phyloP scores from a whole-genome alignment of 73 alveolate genomes.

The Paramecium sonneborni region DNA sequence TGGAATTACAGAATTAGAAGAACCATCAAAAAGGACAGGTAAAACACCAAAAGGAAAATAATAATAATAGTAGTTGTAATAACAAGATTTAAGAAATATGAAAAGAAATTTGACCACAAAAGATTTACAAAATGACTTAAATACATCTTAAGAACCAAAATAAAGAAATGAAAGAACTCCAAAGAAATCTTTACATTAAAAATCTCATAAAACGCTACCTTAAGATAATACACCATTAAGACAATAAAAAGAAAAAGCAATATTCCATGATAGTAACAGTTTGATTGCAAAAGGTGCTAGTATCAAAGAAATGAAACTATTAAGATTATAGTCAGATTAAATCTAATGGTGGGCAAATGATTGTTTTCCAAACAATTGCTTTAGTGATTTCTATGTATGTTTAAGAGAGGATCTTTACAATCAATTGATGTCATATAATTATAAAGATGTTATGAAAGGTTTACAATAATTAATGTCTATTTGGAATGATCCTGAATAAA shows the following conservation, averaged over 20 bases:
- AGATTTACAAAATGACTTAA: conserved; percentile 5
- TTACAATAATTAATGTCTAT: not conserved
- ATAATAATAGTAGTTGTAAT: not conserved
- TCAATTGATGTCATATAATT: not conserved
- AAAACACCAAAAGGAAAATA: conserved; percentile 50
- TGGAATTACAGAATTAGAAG: not conserved
- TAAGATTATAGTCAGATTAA: not conserved
- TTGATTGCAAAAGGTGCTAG: not conserved
- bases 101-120: conserved; percentile 11
- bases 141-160: conserved; percentile 39
- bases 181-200: conserved; percentile 2
- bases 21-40: not conserved
- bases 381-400: not conserved
- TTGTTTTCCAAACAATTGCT: not conserved
- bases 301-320: not conserved
- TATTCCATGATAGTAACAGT: not conserved
- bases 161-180: conserved; percentile 58
- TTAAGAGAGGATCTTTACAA: conserved; percentile 35
- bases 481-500: not conserved
- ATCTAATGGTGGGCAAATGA: not conserved
- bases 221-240: not conserved
- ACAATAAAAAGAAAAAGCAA: not conserved
- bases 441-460: conserved; percentile 28
- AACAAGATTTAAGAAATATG: conserved; percentile 33
- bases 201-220: conserved; percentile 44